Base-by-base conservation (phyloP, 805 yeast species). In the Candida rishiriensis region DNA sequence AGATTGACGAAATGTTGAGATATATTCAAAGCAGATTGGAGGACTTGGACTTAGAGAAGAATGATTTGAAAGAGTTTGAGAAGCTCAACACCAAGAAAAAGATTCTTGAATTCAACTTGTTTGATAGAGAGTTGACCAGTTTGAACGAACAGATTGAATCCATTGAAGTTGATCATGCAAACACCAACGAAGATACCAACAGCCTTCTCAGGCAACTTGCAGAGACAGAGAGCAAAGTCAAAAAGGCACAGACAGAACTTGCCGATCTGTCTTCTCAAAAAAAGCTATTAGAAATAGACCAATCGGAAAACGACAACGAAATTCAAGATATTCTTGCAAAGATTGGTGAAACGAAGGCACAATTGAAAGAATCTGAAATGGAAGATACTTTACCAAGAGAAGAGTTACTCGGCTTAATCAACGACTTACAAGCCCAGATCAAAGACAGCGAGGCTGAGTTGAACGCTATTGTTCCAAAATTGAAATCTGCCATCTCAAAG, bases 11-110 rank as follows among this genome's bases (percentile, higher is more conserved):
- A 53, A 81, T 88, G 62, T 69, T 91, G 55, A 64, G 65, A 15
- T 83, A 83, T 48, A 80, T 89, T 38, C 81, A 83, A 46, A 82
- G 77, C 38, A 73, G 96, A 55, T 70, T 91, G 39, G 68, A 76
- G 3, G 97, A 89, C 63, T 75, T 93, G 54, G 88, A 85, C 57
- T 72, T 81, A 40, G 98, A 93, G 60, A 83, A 83, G 45, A 75
- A 76, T 43, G 95, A 88, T 56, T 70, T 89, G 51, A 81, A 79
- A 52, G 74, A 76, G 41, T 88, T 72, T 59, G 95, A 87, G 55
- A 70, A 68, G 16, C 68, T 82, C 26, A 93, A 85, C 52, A 79
- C 76, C 46, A 73, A 76, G 44, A 79, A 85, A 51, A 85, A 88
- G 57, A 75, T 81, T 29, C 72, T 79, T 14, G 96, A 90, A 53